Base-by-base conservation (phyloP, 2,329 filamentous ascomycete species). In the Dactylonectria macrodidyma region DNA sequence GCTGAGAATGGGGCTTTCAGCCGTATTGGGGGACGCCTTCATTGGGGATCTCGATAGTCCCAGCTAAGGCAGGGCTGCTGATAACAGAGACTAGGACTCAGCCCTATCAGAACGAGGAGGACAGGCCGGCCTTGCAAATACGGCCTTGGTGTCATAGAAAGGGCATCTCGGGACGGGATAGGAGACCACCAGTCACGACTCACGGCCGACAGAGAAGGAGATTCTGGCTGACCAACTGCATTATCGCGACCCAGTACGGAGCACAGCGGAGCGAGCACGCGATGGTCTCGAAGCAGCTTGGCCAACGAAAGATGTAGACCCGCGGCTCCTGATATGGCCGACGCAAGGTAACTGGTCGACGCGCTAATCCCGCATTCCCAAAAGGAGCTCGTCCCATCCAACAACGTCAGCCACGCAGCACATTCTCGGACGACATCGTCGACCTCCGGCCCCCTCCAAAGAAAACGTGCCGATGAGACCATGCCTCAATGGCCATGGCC, bases 321-420 rank as follows among this genome's bases (percentile, higher is more conserved):
- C 62, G 73, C 74, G 69, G 72, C 69, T 76, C 65, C 56, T 63
- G 50, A 33, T 34, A 56, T 38, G 48, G 67, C 57, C 50, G n/a
- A 59, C 52, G 54, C 47, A 56, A 60, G 16, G 33, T 38, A 55
- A 63, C 57, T 62, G 65, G 54, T 66, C 66, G 71, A 66, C 69
- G 76, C 77, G 77, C 75, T 73, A 79, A 78, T 79, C 75, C 76
- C 72, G 70, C 76, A 75, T 68, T 74, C 67, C 71, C 51, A 65
- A 68, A 68, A 46, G 67, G 62, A 63, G 44, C 44, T 58, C 62
- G 47, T 59, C 30, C 34, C 47, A 54, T 61, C 69, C 59, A 62
- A 63, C 65, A 68, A 66, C 74, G 74, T 74, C 72, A 76, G 74
- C 74, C 74, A 76, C 71, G 38, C 55, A 66, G 57, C 52, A 68